Conservation (phyloP, 2,329 filamentous ascomycete genomes). For the Monosporascus sp. region DNA sequence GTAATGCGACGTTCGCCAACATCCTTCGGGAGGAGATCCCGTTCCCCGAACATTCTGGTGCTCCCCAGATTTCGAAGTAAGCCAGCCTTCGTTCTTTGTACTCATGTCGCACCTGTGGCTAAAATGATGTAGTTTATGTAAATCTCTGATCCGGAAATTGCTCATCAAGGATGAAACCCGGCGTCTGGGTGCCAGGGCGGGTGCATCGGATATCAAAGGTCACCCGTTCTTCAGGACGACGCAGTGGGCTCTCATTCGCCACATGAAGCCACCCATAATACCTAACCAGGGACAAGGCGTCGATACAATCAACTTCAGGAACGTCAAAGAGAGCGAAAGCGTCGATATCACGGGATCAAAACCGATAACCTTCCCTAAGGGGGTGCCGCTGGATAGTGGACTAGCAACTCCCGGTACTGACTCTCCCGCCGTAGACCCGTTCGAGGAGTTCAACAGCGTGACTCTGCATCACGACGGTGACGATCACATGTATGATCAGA, state of each 20-base stretch:
- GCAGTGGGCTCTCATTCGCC: conserved; percentile 93
- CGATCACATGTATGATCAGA: conserved; percentile 45
- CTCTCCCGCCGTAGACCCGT: conserved; percentile 67
- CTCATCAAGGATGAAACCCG: conserved; percentile 97
- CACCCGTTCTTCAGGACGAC: conserved; percentile 96
- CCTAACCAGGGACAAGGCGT: conserved; percentile 85
- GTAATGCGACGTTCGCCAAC: conserved; percentile 96
- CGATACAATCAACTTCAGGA: conserved; percentile 95
- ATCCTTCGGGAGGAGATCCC: conserved; percentile 93
- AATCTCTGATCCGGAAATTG: conserved; percentile 91
- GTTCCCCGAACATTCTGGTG: conserved; percentile 83
- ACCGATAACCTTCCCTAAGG: conserved; percentile 54
- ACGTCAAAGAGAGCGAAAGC: conserved; percentile 94
- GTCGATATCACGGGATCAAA: conserved; percentile 72
- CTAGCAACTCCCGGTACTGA: conserved; percentile 81
- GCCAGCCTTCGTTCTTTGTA: conserved; percentile 29
- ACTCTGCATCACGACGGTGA: conserved; percentile 96
- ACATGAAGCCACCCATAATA: conserved; percentile 97
- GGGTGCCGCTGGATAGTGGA: conserved; percentile 81
- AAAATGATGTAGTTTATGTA: conserved; percentile 67
- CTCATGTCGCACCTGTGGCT: conserved; percentile 8
- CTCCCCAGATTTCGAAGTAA: conserved; percentile 87
- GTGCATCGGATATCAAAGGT: conserved; percentile 92
- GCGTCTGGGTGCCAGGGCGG: conserved; percentile 86
- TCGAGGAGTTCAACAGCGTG: conserved; percentile 98